Conservation (phyloP, 176 grass and related monocot genomes). For the Musa acuminata region DNA sequence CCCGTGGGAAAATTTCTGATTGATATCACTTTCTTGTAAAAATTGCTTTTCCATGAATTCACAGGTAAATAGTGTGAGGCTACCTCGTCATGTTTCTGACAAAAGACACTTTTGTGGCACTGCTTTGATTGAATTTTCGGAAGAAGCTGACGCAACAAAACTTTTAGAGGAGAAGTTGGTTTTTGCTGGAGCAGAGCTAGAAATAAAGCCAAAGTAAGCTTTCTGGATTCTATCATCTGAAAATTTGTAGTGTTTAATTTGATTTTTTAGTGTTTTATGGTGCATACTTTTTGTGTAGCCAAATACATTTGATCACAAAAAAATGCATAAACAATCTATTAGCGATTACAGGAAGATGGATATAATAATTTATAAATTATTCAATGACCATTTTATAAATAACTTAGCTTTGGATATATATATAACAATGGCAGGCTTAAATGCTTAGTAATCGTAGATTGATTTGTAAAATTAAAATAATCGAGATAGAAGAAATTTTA, state of each 20-base stretch:
- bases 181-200: constrained; percentile 55
- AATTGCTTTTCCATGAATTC: constrained; percentile 6
- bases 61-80: constrained; percentile 91
- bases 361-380: no score
- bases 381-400: no score
- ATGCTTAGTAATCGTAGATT: no score
- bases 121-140: constrained; percentile 86
- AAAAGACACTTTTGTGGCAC: constrained; percentile 65
- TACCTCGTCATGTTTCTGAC: constrained; percentile 67
- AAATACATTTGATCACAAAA: no score
- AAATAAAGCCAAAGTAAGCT: constrained; percentile 74
- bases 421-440: no score
- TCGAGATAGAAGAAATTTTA: no score
- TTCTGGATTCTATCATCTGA: background rate
- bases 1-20: no score
- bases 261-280: background rate
- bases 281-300: background rate
- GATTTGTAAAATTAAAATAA: no score
- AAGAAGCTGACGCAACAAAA: constrained; percentile 70
- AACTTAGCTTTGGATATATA: no score
- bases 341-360: no score
- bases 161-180: constrained; percentile 37
- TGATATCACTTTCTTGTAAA: background rate
- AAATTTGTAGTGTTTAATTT: background rate
- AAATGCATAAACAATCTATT: no score